Conservation (phyloP, 129 eudicot genomes). For the Saposhnikovia divaricata region DNA sequence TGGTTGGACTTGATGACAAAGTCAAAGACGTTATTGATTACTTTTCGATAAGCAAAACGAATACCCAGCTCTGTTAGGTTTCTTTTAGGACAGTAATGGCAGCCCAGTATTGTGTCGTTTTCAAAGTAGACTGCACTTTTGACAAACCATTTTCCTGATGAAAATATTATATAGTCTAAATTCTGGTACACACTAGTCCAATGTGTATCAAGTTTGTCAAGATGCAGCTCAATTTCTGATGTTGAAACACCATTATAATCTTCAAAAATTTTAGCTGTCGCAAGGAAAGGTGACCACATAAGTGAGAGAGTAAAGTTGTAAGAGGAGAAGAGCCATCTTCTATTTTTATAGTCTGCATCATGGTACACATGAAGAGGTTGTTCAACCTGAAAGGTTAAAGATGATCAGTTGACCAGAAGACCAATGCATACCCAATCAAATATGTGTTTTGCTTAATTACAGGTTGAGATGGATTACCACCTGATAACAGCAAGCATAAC, state of each 20-base stretch:
- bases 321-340: slow-evolving; percentile 74
- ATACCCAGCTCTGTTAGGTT: slow-evolving; percentile 63
- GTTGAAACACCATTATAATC: slow-evolving; percentile 71
- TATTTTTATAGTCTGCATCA: slow-evolving; percentile 50
- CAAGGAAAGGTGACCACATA: slow-evolving; percentile 88
- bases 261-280: slow-evolving; percentile 67
- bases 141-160: slow-evolving; percentile 86
- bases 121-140: slow-evolving; percentile 73
- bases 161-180: slow-evolving; percentile 66
- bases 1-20: slow-evolving; percentile 44
- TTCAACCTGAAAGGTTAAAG: slow-evolving; percentile 53
- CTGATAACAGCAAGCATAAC: neutral
- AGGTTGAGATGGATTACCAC: neutral
- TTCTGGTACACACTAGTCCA: slow-evolving; percentile 55
- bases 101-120: slow-evolving; percentile 47
- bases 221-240: slow-evolving; percentile 56
- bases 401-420: neutral
- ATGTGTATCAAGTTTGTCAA: slow-evolving; percentile 59
- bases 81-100: slow-evolving; percentile 59
- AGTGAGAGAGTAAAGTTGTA: slow-evolving; percentile 63
- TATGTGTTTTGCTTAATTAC: neutral
- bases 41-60: slow-evolving; percentile 60
- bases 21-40: slow-evolving; percentile 37
- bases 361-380: slow-evolving; percentile 63
- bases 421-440: neutral